Base-by-base conservation (phyloP, 768 basidiomycete genomes). In the Boletellus ananiceps region DNA sequence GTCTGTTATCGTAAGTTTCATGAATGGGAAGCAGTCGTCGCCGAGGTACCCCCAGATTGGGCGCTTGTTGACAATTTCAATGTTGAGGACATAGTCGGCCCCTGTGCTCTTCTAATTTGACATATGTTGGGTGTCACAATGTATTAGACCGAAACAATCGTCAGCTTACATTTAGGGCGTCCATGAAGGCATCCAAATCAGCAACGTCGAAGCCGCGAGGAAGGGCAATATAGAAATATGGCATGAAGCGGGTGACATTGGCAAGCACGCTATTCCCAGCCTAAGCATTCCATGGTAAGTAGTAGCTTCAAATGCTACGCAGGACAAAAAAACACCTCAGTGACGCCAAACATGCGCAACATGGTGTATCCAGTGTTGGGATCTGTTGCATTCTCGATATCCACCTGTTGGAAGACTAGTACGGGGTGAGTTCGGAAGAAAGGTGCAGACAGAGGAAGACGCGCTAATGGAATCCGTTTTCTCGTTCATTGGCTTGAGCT, bases 331-430 rank as follows among this genome's bases (percentile, higher is more conserved):
- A 68, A 35, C 44, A 88, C 93, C 74, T 93, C 76, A 2, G 93
- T 97, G 8, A 97, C 88, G 33, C 96, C 96, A 66, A 85, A 98
- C 74, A 97, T 82, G 43, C 93, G 77, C 14, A 82, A 58, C 47
- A 70, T 67, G 5, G 82, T 69, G 11, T 57, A 69, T 8, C 75
- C 73, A 2, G 70, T 69, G 4, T 63, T 65, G 7, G 61, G 61
- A 29, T 78, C 77, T 5, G 69, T 69, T 12, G 83, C 76, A 48
- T 84, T 78, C 55, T 95, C 92, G 8, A 98, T 77, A 55, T 98
- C 96, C 50, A 95, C 94, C 68, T 98, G 96, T 66, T 99, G 96
- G 60, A 98, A 98, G 15, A 88, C 92, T 94, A 31, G 25, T 5
- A 21, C 8, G 23, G 8, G 21, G 13, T 56, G 25, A 49, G 18